Evolutionary conservation across 2,329 filamentous ascomycete genomes (phyloP), one percentile per base, ranked within the genome.

Genomic region (Xylariales sp.): DNA sequence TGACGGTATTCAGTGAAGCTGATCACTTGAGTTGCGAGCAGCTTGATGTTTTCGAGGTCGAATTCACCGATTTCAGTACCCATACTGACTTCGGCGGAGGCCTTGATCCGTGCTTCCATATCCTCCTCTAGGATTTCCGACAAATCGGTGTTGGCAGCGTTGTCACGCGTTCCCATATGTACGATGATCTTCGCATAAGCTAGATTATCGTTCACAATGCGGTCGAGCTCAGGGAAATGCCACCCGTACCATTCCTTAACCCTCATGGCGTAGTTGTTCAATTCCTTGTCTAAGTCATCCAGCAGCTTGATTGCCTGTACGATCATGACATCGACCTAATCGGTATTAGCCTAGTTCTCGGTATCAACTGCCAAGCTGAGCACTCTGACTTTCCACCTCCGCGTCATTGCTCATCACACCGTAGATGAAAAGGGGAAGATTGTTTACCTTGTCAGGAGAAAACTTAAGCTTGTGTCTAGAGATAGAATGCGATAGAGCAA

Each of bases 241-340:
- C 93, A 98, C 58, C 93, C 93, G 63, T 98, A 98, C 93, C 93
- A 98, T 68, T 98, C 93, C 81, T 97, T 97, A 48, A 96, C 89
- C 65, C 93, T 80, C 93, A 98, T 98, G 51, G 93, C 91, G 62
- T 96, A 97, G 55, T 88, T 93, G 74, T 98, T 98, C 50, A 98
- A 75, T 69, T 98, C 93, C 76, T 98, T 98, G 73, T 98, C 93
- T 47, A 98, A 73, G 51, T 98, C 93, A 62, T 98, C 93, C 34
- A 98, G 76, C 38, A 96, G 80, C 50, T 86, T 84, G 61, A 98
- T 93, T 43, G 90, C 90, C 70, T 98, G 93, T 44, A 98, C 90
- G 60, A 98, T 95, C 93, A 98, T 98, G 38, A 93, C 93, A 63
- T 98, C 93, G 53, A 98, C 91, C n/a, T n/a, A n/a, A n/a, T n/a